Evolutionary conservation across 306 rosid species (phyloP), one percentile per base, ranked within the genome.

Genomic region (Malus sieversii): DNA sequence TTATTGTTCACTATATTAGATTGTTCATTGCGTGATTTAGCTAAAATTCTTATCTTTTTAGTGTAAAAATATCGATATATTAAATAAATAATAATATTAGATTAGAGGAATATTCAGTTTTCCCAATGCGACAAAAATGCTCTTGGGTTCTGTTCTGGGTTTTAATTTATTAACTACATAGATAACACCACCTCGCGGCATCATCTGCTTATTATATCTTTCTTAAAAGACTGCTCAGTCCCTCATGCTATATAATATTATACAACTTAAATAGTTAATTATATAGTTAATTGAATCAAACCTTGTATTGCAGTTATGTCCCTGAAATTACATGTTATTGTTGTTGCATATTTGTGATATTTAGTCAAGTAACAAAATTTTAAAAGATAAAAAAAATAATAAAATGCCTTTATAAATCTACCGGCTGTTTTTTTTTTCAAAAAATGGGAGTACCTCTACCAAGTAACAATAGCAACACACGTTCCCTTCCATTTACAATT

Each of bases 121-220:
- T 86, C 82, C 96, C 90, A 86, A 90, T 84, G 96, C 95, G 93
- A 91, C 97, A 94, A 94, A 85, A 88, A 88, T 94, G 84, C 95
- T 88, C 76, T 75, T 72, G 86, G 85, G 84, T 91, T 89, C 74
- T 75, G 73, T 48, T 15, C 20, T 48, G 86, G 85, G 78, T 69
- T 86, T 77, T 75, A 79, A 72, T 72, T 68, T 70, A 38, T 71
- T 65, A 77, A 82, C 73, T 86, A 11, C 35, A 60, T 45, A 74
- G 70, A 19, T 15, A 45, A 71, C 68, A 76, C 79, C 76, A 75
- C 81, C 82, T 72, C 82, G 52, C 82, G 80, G 83, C 77, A 66
- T 71, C 83, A 74, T 64, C 58, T 69, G 66, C 51, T 71, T 68
- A 57, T 77, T 71, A 7, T 20, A 19, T 4, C 1, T 23, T 66